phyloP scores from a whole-genome alignment of 2,329 filamentous ascomycete genomes.

The Knoxdaviesia proteae region DNA sequence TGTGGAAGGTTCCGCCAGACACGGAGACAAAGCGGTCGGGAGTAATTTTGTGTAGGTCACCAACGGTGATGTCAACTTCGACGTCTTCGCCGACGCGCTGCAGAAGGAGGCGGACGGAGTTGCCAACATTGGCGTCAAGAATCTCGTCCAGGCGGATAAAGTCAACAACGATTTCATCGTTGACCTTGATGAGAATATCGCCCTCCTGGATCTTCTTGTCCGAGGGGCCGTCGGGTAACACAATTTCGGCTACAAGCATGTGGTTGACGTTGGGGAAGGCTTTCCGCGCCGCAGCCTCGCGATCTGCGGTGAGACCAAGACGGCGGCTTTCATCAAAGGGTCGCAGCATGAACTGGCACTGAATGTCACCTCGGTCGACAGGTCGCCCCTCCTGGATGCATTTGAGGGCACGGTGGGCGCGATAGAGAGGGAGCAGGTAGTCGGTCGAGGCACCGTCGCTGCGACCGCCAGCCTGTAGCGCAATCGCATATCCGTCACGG shows the following conservation, averaged over 20 bases:
- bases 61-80: constrained; percentile 66
- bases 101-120: constrained; percentile 58
- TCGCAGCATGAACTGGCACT: constrained; percentile 92
- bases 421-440: constrained; percentile 87
- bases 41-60: constrained; percentile 82
- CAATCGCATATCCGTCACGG: constrained; percentile 78
- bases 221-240: constrained; percentile 76
- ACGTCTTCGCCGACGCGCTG: constrained; percentile 79
- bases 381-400: constrained; percentile 59
- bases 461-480: constrained; percentile 81
- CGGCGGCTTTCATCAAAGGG: constrained; percentile 93
- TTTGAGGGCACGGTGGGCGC: constrained; percentile 67
- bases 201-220: constrained; percentile 79
- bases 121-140: constrained; percentile 67
- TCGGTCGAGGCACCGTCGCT: constrained; percentile 92
- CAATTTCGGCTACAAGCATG: constrained; percentile 90
- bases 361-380: constrained; percentile 85
- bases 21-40: constrained; percentile 91
- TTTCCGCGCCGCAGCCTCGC: constrained; percentile 69
- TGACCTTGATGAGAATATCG: constrained; percentile 82
- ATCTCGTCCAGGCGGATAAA: constrained; percentile 85
- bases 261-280: constrained; percentile 83
- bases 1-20: constrained; percentile 83
- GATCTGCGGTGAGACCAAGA: constrained; percentile 62
- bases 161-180: constrained; percentile 78